These are phyloP conservation scores for Aspergillus fumigatus DNA, from an alignment of 2,329 filamentous ascomycete species.

Conservation along the genomic window DNA sequence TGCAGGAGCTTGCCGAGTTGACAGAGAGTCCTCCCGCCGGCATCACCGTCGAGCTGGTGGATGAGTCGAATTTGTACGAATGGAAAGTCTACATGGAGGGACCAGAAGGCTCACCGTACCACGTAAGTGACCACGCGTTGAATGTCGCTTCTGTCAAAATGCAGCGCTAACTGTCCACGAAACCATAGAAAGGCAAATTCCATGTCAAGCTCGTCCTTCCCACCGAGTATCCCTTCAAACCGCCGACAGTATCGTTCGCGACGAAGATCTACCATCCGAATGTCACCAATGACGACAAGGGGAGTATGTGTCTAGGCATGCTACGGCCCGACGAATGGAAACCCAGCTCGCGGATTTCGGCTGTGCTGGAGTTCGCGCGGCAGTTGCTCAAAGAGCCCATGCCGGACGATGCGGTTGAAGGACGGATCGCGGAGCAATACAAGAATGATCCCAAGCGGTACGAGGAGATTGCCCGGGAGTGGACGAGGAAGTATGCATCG, in stretches of 20 bases:
- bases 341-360: constrained; percentile 70
- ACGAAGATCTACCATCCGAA: constrained; percentile 97
- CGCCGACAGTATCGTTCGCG: constrained; percentile 70
- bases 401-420: constrained; percentile 84
- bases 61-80: constrained; percentile 62
- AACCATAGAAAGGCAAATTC: constrained; percentile 63
- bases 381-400: constrained; percentile 74
- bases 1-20: constrained; percentile 59
- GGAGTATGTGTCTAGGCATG: constrained; percentile 79
- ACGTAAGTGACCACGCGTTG: constrained; percentile 44
- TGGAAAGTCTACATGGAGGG: constrained; percentile 67
- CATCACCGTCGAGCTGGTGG: constrained; percentile 52
- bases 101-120: constrained; percentile 60
- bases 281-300: constrained; percentile 79
- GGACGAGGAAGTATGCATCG: constrained; percentile 68
- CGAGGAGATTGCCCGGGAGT: constrained; percentile 69
- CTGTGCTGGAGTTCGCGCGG: constrained; percentile 72
- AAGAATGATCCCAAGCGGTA: constrained; percentile 63
- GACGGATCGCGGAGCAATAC: constrained; percentile 79
- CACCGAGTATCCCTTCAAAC: constrained; percentile 83
- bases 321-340: constrained; percentile 90
- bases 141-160: neutral
- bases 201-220: constrained; percentile 69
- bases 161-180: constrained; percentile 3
- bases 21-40: constrained; percentile 52